Percentiles rank a stretch among this genome's conserved stretches.
phyloP scores from a whole-genome alignment of 1,284 basidiomycete genomes.

The Vanrija sp. region DNA sequence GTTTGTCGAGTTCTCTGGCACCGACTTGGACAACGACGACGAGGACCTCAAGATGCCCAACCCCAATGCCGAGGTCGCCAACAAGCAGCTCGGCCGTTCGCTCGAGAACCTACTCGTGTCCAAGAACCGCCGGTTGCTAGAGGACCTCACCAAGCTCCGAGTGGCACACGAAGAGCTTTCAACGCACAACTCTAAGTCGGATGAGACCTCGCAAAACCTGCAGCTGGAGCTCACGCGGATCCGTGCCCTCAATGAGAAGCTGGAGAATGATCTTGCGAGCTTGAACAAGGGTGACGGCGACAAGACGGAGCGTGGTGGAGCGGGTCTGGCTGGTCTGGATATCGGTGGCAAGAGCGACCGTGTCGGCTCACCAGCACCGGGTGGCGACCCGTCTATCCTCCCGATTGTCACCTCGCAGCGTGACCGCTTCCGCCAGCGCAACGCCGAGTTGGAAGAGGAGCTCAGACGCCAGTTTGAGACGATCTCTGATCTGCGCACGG shows the following conservation, averaged over 20 bases:
- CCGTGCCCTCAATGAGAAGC: constrained; percentile 72
- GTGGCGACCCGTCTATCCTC: constrained; percentile 79
- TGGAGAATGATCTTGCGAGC: constrained; percentile 85
- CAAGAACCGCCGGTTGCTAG: constrained; percentile 91
- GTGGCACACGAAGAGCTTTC: constrained; percentile 77
- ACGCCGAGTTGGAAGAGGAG: constrained; percentile 96
- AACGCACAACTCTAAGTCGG: constrained; percentile 59
- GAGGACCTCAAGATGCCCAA: constrained; percentile 68
- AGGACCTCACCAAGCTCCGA: constrained; percentile 86
- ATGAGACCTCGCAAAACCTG: constrained; percentile 60
- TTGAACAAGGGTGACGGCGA: constrained; percentile 56
- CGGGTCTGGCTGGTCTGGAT: constrained; percentile 65
- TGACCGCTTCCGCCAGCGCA: constrained; percentile 90
- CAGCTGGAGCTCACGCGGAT: constrained; percentile 71
- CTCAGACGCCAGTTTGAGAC: constrained; percentile 88
- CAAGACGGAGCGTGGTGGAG: constrained; percentile 10
- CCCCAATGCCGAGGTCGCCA: constrained; percentile 79
- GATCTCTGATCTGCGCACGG: constrained; percentile 81
- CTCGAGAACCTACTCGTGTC: constrained; percentile 84
- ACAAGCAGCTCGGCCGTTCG: constrained; percentile 68
- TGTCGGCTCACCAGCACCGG: constrained; percentile 55
- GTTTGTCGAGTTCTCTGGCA: constrained; percentile 89
- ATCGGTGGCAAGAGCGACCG: constrained; percentile 55
- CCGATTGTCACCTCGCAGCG: constrained; percentile 96
- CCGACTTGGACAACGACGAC: constrained; percentile 63